Percentiles rank a stretch among this genome's conserved stretches.
phyloP scores from a whole-genome alignment of 1,284 basidiomycete species.

The Apiotrichum gracile region DNA sequence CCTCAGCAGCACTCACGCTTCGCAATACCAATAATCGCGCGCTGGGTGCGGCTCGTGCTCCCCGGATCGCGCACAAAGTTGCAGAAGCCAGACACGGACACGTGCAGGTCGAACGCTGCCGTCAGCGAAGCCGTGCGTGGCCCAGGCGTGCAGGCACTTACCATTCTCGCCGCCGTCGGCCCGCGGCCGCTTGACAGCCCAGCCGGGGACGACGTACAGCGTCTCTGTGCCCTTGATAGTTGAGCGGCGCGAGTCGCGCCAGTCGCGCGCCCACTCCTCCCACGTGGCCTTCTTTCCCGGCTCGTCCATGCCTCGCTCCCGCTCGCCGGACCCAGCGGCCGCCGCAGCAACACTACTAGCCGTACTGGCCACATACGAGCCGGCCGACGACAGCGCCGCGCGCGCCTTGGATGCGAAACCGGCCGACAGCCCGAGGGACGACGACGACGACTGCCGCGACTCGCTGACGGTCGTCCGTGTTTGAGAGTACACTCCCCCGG shows the following conservation, averaged over 20 bases:
- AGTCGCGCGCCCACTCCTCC: slow-evolving; percentile 18
- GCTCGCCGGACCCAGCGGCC: neutral
- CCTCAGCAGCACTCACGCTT: slow-evolving; percentile 53
- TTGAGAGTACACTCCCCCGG: too few relatives aligned
- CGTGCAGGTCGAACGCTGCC: slow-evolving; percentile 13
- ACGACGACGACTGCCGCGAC: neutral
- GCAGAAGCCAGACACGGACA: slow-evolving; percentile 41
- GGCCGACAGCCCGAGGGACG: neutral
- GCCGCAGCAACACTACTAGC: neutral
- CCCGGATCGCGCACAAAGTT: slow-evolving; percentile 59
- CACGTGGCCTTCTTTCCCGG: slow-evolving; percentile 10
- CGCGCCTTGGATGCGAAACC: slow-evolving; percentile 13
- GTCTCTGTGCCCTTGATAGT: slow-evolving; percentile 18
- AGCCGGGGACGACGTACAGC: slow-evolving; percentile 35
- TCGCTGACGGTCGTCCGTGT: too few relatives aligned
- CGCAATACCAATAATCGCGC: slow-evolving; percentile 67
- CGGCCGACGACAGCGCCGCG: slow-evolving; percentile 6
- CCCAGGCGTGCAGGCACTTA: neutral
- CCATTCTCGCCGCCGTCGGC: slow-evolving; percentile 13
- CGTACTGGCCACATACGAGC: neutral
- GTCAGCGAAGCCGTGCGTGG: neutral
- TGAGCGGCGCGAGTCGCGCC: slow-evolving; percentile 1
- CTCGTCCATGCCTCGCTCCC: neutral
- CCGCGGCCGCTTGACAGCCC: slow-evolving; percentile 30
- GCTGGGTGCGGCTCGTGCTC: slow-evolving; percentile 63